phyloP scores from a whole-genome alignment of 2,329 filamentous ascomycete genomes.

The Verticillium nubilum region DNA sequence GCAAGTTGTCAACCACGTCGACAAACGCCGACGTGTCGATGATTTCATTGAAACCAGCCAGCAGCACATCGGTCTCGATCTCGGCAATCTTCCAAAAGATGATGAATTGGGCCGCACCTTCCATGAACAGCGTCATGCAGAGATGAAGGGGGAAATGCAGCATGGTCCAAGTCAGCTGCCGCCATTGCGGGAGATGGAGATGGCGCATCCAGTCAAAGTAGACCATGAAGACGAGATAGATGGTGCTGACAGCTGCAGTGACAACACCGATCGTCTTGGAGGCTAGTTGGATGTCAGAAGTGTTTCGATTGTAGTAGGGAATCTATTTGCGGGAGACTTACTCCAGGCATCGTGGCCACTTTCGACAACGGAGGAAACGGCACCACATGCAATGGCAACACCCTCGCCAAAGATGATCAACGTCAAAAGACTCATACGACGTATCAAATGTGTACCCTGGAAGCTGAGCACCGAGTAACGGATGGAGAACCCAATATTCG shows the following conservation, averaged over 20 bases:
- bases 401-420: conserved; percentile 64
- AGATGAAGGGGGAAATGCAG: conserved; percentile 61
- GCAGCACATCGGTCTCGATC: conserved; percentile 22
- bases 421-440: conserved; percentile 58
- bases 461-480: conserved; percentile 53
- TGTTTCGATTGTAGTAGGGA: rapidly evolving
- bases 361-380: background rate
- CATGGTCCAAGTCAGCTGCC: conserved; percentile 53
- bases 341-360: conserved; percentile 29
- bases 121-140: conserved; percentile 56
- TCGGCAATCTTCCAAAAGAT: conserved; percentile 30
- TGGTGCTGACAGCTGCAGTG: conserved; percentile 29
- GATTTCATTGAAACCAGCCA: conserved; percentile 9
- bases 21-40: background rate
- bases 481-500: conserved; percentile 47
- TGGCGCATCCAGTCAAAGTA: conserved; percentile 62
- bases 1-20: conserved; percentile 1
- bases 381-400: conserved; percentile 41
- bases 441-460: conserved; percentile 56
- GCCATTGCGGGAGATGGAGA: conserved; percentile 48
- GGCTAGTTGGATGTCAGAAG: conserved; percentile 20
- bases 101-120: conserved; percentile 54
- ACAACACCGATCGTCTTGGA: conserved; percentile 32
- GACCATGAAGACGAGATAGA: conserved; percentile 40
- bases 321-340: conserved; percentile 15